Evolutionary conservation across 345 rosid species (phyloP).

Genomic region (Lenwebbia sp.): DNA sequence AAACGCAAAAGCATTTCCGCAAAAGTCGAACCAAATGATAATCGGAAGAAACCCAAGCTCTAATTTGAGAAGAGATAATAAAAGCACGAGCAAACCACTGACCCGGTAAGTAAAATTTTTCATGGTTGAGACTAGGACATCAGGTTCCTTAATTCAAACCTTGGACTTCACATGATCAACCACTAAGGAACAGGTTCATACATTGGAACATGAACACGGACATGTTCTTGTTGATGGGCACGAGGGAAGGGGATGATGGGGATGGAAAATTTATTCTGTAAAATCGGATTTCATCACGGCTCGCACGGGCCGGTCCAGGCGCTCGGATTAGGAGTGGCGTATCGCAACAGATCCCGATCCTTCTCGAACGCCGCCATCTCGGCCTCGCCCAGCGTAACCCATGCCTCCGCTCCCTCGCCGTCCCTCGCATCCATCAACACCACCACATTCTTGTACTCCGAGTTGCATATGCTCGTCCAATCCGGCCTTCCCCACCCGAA

Average conservation of each 20-base stretch:
- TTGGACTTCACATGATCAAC: background rate
- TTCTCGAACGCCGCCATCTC: constrained; percentile 2
- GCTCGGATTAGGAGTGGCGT: background rate
- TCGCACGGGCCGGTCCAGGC: background rate
- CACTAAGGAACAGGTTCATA: background rate
- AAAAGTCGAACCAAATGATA: too few relatives aligned
- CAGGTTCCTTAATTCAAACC: background rate
- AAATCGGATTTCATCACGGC: background rate
- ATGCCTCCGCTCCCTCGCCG: constrained; percentile 7
- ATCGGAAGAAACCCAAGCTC: too few relatives aligned
- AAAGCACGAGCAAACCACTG: too few relatives aligned
- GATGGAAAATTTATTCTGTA: background rate
- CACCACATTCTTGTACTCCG: background rate
- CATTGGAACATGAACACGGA: background rate
- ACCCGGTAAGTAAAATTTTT: too few relatives aligned
- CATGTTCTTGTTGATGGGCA: background rate
- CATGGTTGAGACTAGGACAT: background rate
- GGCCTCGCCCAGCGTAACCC: constrained; percentile 1
- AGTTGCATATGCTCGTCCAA: background rate
- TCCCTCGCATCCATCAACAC: constrained; percentile 4
- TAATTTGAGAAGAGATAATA: too few relatives aligned
- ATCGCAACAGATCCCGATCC: background rate
- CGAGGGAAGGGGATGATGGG: background rate
- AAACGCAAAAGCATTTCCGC: too few relatives aligned
- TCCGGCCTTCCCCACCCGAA: constrained; percentile 21